A percentile compares a stretch with the other conserved stretches of the same genome.
Conservation (phyloP, 2,329 filamentous ascomycete genomes). For the Arthrobotrys iridis region DNA sequence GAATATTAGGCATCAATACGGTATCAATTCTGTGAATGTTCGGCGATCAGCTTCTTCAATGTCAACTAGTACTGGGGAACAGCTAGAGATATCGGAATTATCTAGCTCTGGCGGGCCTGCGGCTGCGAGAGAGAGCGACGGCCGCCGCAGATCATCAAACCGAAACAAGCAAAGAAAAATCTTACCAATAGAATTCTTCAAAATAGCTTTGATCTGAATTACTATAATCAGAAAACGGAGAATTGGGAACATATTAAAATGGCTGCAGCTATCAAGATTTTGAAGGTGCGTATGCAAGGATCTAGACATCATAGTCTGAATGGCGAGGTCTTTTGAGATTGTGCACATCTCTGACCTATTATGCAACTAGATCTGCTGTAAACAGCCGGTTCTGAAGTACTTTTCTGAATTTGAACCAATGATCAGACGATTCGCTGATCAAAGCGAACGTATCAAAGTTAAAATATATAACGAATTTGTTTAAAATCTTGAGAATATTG, state of each 20-base stretch:
- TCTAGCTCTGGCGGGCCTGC: too few species aligned
- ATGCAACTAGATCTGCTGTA: neutral
- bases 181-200: neutral
- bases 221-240: neutral
- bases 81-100: too few species aligned
- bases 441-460: neutral
- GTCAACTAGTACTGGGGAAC: too few species aligned
- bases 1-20: too few species aligned
- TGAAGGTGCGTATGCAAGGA: neutral
- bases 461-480: neutral
- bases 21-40: too few species aligned
- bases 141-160: neutral
- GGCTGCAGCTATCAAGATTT: neutral
- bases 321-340: too few species aligned
- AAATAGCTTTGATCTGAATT: neutral
- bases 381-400: neutral
- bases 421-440: neutral
- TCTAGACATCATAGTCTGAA: neutral
- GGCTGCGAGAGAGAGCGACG: too few species aligned
- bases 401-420: neutral
- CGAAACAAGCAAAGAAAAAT: neutral
- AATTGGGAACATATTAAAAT: slow-evolving; percentile 3
- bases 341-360: too few species aligned
- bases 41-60: too few species aligned
- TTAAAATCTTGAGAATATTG: neutral